A percentile compares a stretch with the other conserved stretches of the same genome.
Conservation (phyloP, 192 early-diverging fungal genomes). For the Coemansia sp. region DNA sequence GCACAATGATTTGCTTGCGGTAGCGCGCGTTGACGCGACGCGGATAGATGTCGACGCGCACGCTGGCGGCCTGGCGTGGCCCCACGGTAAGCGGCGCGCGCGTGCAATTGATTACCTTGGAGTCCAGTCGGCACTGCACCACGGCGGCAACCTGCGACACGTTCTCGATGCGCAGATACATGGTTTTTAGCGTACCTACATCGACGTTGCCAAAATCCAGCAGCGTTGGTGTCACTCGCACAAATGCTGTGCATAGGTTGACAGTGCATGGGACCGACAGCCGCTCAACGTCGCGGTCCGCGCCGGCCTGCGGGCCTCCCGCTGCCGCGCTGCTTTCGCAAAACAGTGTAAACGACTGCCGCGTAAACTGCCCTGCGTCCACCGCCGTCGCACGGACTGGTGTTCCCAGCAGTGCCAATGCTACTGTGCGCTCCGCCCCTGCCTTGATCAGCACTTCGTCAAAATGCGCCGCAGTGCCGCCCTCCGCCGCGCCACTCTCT, state of each 20-base stretch:
- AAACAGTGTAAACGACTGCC: conserved; percentile 70
- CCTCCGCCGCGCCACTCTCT: conserved; percentile 3
- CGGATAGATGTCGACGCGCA: conserved; percentile 94
- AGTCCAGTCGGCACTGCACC: conserved; percentile 83
- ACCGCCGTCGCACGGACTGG: conserved; percentile 35
- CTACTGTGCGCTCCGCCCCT: conserved; percentile 77
- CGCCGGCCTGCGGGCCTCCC: conserved; percentile 25
- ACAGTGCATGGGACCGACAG: conserved; percentile 84
- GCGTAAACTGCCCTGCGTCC: conserved; percentile 68
- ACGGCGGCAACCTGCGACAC: conserved; percentile 79
- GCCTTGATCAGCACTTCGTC: conserved; percentile 86
- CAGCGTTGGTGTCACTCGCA: conserved; percentile 77
- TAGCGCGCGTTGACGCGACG: conserved; percentile 98
- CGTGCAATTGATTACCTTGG: conserved; percentile 89
- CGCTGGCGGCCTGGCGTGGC: conserved; percentile 70
- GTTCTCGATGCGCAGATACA: conserved; percentile 79
- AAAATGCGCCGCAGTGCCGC: conserved; percentile 28
- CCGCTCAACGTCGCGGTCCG: conserved; percentile 53
- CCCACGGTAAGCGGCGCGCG: conserved; percentile 65
- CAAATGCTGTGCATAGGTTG: conserved; percentile 88
- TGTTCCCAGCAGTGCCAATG: conserved; percentile 67
- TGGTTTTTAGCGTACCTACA: conserved; percentile 87
- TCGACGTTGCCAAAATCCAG: conserved; percentile 96
- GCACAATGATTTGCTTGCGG: conserved; percentile 91
- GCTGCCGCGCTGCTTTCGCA: conserved; percentile 56